phyloP scores from a whole-genome alignment of 1,284 basidiomycete species.

The Sanguinoderma infundibulare region DNA sequence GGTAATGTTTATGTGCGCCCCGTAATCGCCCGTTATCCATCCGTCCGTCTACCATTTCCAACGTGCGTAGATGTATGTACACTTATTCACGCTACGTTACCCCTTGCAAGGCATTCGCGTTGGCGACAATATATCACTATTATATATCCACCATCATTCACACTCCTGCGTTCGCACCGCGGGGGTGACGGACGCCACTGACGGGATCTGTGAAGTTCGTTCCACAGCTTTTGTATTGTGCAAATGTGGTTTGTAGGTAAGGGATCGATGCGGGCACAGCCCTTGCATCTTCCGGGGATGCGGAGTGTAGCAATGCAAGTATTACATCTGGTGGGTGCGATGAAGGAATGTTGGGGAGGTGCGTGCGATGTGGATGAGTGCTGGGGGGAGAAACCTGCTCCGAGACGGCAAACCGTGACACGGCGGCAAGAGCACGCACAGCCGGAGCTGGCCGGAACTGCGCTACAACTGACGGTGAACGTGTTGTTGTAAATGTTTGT shows the following conservation, averaged over 20 bases:
- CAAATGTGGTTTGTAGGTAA: slow-evolving; percentile 12
- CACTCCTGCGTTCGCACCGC: background rate
- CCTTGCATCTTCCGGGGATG: slow-evolving; percentile 29
- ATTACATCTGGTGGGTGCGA: slow-evolving; percentile 12
- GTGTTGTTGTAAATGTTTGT: background rate
- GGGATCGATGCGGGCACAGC: slow-evolving; percentile 31
- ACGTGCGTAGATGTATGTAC: slow-evolving; percentile 1
- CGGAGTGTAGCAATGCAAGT: slow-evolving; percentile 16
- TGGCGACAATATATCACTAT: slow-evolving; percentile 15
- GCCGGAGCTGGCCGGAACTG: slow-evolving; percentile 4
- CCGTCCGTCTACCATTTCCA: slow-evolving; percentile 5
- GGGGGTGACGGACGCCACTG: background rate
- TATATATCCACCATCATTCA: slow-evolving; percentile 1
- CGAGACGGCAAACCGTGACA: slow-evolving; percentile 3
- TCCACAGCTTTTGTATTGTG: slow-evolving; percentile 18
- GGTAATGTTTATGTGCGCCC: slow-evolving; percentile 22
- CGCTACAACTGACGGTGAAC: slow-evolving; percentile 4
- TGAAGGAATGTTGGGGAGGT: slow-evolving; percentile 11
- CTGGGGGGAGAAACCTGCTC: slow-evolving; percentile 14
- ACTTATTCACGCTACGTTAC: slow-evolving; percentile 1
- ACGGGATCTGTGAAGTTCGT: slow-evolving; percentile 6
- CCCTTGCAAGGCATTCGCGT: background rate
- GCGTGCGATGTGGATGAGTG: slow-evolving; percentile 3
- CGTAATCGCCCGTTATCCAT: slow-evolving; percentile 20
- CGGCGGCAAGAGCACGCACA: slow-evolving; percentile 1